A percentile compares a stretch with the other conserved stretches of the same genome.
These are phyloP conservation scores for Quercus mongolica DNA, from an alignment of 306 rosid species.

Conservation along the genomic window DNA sequence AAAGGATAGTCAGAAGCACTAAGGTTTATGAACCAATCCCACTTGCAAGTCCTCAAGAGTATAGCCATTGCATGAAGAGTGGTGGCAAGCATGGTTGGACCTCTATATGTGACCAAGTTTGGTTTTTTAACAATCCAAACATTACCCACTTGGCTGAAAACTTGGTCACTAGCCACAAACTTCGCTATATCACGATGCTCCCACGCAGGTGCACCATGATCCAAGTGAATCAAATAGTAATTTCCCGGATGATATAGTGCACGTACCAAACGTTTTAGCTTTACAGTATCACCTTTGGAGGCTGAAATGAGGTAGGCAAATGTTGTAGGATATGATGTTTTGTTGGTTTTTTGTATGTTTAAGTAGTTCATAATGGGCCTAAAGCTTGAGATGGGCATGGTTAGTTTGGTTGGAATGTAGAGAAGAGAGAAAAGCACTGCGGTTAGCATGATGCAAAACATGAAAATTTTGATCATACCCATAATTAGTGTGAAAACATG, in stretches of 20 bases:
- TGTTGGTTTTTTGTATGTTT: constrained; percentile 26
- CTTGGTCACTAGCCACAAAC: constrained; percentile 52
- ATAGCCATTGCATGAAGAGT: constrained; percentile 85
- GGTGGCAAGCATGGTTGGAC: constrained; percentile 94
- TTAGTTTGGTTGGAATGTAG: constrained; percentile 58
- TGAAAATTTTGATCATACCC: constrained; percentile 55
- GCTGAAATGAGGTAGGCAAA: constrained; percentile 85
- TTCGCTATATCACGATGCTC: constrained; percentile 57
- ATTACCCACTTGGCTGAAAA: constrained; percentile 63
- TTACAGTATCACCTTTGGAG: constrained; percentile 62
- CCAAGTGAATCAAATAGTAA: constrained; percentile 79
- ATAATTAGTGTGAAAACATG: constrained; percentile 37
- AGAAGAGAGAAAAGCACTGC: constrained; percentile 45
- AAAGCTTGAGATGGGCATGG: constrained; percentile 42
- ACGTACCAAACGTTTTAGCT: constrained; percentile 53
- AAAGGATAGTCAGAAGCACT: constrained; percentile 95
- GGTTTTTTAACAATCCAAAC: constrained; percentile 81
- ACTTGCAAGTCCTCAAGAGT: constrained; percentile 54
- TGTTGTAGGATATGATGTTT: constrained; percentile 49
- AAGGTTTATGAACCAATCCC: constrained; percentile 97
- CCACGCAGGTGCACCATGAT: constrained; percentile 54
- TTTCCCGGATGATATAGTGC: constrained; percentile 85
- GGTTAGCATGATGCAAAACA: constrained; percentile 42
- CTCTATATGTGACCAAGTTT: constrained; percentile 83
- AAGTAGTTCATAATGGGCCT: constrained; percentile 33